Percentiles rank a stretch among this genome's conserved stretches.
Evolutionary conservation across 208 protist species (phyloP).

Genomic region (Leishmania mexicana): DNA sequence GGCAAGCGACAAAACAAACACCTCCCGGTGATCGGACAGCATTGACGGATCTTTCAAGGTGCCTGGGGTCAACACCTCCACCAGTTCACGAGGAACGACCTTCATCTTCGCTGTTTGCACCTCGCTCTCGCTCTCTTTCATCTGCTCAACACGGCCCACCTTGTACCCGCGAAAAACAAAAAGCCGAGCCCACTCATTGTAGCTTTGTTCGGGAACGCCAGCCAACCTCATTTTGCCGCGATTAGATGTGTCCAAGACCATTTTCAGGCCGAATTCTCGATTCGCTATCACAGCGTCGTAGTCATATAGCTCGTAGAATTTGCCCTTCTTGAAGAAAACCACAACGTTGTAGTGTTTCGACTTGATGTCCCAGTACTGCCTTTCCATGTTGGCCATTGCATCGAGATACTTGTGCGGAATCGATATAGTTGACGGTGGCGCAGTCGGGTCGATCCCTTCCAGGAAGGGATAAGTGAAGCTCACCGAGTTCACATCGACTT

Average conservation of each 20-base stretch:
- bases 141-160: slow-evolving; percentile 93
- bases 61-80: slow-evolving; percentile 90
- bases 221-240: slow-evolving; percentile 92
- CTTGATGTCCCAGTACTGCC: slow-evolving; percentile 97
- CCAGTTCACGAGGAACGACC: slow-evolving; percentile 85
- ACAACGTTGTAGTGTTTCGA: slow-evolving; percentile 90
- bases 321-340: slow-evolving; percentile 97
- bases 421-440: slow-evolving; percentile 66
- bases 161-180: slow-evolving; percentile 95
- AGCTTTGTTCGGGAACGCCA: slow-evolving; percentile 94
- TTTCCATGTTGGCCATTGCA: slow-evolving; percentile 92
- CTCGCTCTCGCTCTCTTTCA: slow-evolving; percentile 62
- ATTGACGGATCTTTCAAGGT: slow-evolving; percentile 90
- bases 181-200: slow-evolving; percentile 88
- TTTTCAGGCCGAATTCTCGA: slow-evolving; percentile 94
- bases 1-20: slow-evolving; percentile 70
- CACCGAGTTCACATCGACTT: slow-evolving; percentile 34
- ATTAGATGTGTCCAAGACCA: slow-evolving; percentile 87
- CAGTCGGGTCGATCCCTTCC: slow-evolving; percentile 51
- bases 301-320: slow-evolving; percentile 97
- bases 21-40: slow-evolving; percentile 67
- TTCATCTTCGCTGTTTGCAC: slow-evolving; percentile 41
- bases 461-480: slow-evolving; percentile 84
- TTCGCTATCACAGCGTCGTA: slow-evolving; percentile 92
- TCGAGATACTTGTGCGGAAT: slow-evolving; percentile 81